A percentile compares a stretch with the other conserved stretches of the same genome.
These are phyloP conservation scores for Tirmania nivea DNA, from an alignment of 495 filamentous ascomycete genomes.

Conservation along the genomic window DNA sequence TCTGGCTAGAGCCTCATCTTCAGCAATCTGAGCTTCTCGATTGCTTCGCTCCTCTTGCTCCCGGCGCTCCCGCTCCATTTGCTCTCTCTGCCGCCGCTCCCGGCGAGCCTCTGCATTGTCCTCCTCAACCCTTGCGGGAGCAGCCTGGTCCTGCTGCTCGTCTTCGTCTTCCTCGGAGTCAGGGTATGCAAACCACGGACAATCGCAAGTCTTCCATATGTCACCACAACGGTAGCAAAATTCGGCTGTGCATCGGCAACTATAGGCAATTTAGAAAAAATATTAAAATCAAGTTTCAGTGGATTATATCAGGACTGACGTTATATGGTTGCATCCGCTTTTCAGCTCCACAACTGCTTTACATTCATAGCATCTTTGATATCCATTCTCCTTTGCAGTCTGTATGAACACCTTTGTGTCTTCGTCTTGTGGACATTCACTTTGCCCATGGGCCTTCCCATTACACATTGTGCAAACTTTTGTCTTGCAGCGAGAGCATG, in stretches of 20 bases:
- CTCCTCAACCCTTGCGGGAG: background rate
- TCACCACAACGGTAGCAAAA: constrained; percentile 64
- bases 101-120: constrained; percentile 11
- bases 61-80: constrained; percentile 9
- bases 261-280: constrained; percentile 4
- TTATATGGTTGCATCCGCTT: constrained; percentile 72
- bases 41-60: constrained; percentile 11
- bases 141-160: background rate
- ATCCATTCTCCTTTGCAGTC: constrained; percentile 47
- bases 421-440: constrained; percentile 50
- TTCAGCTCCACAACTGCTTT: constrained; percentile 54
- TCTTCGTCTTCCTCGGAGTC: constrained; percentile 30
- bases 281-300: background rate
- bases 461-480: constrained; percentile 56
- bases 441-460: constrained; percentile 43
- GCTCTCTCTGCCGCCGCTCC: constrained; percentile 11
- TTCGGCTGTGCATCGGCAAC: constrained; percentile 48
- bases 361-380: constrained; percentile 59
- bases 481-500: constrained; percentile 44
- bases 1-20: constrained; percentile 14
- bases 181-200: constrained; percentile 55
- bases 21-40: constrained; percentile 6
- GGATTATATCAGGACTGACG: constrained; percentile 27
- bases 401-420: constrained; percentile 42
- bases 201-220: constrained; percentile 65